Conservation (phyloP, 805 yeast genomes). For the Candida manassasensis region DNA sequence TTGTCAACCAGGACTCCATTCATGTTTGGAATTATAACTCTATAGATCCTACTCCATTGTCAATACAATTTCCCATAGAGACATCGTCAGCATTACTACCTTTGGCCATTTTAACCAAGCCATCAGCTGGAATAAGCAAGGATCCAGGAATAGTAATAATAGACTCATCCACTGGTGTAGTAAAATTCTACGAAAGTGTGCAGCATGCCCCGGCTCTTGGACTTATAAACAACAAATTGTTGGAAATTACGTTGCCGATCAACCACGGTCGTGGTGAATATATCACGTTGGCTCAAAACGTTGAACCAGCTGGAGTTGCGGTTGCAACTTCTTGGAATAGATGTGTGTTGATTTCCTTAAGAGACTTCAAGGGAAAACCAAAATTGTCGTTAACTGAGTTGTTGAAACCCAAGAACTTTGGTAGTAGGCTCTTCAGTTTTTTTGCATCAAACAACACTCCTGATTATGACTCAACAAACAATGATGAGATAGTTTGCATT, state of each 20-base stretch:
- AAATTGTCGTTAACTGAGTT: constrained; percentile 32
- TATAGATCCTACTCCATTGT: constrained; percentile 54
- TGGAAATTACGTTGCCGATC: constrained; percentile 40
- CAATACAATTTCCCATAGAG: constrained; percentile 48
- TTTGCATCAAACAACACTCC: constrained; percentile 2
- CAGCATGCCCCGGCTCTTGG: constrained; percentile 66
- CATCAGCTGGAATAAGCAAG: constrained; percentile 44
- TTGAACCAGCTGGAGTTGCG: constrained; percentile 73
- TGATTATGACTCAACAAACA: constrained; percentile 7
- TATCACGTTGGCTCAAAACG: constrained; percentile 50
- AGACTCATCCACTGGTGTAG: constrained; percentile 51
- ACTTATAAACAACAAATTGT: constrained; percentile 40
- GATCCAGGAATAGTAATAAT: constrained; percentile 72
- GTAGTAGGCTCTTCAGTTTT: constrained; percentile 10
- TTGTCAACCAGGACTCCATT: constrained; percentile 46
- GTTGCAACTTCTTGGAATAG: constrained; percentile 68
- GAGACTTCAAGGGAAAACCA: constrained; percentile 67
- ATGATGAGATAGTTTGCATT: constrained; percentile 53
- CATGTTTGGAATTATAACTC: constrained; percentile 68
- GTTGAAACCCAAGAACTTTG: constrained; percentile 13
- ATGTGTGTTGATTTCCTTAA: constrained; percentile 54
- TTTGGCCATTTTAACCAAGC: constrained; percentile 53
- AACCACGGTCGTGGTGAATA: constrained; percentile 43
- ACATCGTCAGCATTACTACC: constrained; percentile 29
- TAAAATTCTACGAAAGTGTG: constrained; percentile 71